Evolutionary conservation across 306 rosid species (phyloP).

Genomic region (Luffa aegyptiaca): DNA sequence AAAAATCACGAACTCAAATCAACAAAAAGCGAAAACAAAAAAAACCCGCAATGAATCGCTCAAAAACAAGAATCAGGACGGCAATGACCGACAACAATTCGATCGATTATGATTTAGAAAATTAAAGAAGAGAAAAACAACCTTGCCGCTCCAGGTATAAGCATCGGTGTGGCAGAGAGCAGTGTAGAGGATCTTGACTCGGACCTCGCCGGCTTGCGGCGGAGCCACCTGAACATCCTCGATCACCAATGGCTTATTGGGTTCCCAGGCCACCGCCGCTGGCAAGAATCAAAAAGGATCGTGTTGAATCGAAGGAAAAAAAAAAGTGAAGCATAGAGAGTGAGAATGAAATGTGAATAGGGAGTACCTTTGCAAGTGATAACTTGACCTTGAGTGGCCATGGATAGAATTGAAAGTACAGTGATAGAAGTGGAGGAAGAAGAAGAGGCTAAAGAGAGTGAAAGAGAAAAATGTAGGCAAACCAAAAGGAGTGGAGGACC

Average conservation of each 20-base stretch:
- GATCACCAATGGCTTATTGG: conserved; percentile 71
- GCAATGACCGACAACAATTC: background rate
- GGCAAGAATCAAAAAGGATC: background rate
- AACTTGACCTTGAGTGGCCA: conserved; percentile 86
- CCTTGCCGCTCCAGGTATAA: conserved; percentile 98
- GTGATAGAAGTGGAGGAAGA: background rate
- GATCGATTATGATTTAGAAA: background rate
- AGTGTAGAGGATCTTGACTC: conserved; percentile 64
- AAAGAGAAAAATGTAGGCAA: background rate
- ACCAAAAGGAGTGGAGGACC: background rate
- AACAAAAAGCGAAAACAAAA: background rate
- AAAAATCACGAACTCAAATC: background rate
- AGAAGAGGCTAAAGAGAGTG: background rate
- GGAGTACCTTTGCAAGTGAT: conserved; percentile 85
- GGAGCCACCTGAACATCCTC: conserved; percentile 91
- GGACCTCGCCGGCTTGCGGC: conserved; percentile 82
- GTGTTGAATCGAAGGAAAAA: background rate
- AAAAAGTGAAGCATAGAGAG: background rate
- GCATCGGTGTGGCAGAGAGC: conserved; percentile 94
- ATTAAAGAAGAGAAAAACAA: background rate
- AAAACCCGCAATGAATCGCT: background rate
- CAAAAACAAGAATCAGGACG: background rate
- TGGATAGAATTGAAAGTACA: conserved; percentile 13
- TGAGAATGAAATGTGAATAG: background rate
- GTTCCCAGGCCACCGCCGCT: conserved; percentile 99